Conservation (phyloP, 2,329 filamentous ascomycete genomes). For the Botrytis medusae region DNA sequence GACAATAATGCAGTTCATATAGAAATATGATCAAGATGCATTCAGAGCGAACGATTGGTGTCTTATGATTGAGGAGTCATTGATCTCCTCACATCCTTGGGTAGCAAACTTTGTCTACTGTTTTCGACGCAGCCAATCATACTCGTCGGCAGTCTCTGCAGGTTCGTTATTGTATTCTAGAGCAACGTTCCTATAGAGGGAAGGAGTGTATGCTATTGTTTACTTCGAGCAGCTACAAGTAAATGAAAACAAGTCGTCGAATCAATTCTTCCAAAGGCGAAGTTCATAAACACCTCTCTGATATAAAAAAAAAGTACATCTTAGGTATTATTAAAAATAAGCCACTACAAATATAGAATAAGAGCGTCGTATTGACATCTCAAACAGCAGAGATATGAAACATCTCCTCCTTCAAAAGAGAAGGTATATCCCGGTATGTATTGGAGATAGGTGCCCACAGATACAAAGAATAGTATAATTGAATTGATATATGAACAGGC, state of each 20-base stretch:
- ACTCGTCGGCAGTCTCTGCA: neutral
- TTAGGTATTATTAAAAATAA: neutral
- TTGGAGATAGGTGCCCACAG: neutral
- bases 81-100: neutral
- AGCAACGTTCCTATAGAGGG: neutral
- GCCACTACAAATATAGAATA: neutral
- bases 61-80: neutral
- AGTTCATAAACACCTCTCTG: rapidly evolving
- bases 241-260: neutral
- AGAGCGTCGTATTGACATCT: neutral
- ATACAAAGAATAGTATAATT: neutral
- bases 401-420: neutral
- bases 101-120: neutral
- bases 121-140: neutral
- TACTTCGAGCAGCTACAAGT: neutral
- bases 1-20: neutral
- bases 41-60: neutral
- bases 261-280: neutral
- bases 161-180: neutral
- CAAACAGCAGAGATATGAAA: neutral
- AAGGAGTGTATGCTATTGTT: neutral
- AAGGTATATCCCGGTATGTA: neutral
- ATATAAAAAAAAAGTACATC: neutral
- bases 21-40: neutral
- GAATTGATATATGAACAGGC: neutral